Evolutionary conservation across 805 yeast genomes (phyloP), one percentile per base, ranked within the genome.

Genomic region (Cyberlindnera galapagoensis): DNA sequence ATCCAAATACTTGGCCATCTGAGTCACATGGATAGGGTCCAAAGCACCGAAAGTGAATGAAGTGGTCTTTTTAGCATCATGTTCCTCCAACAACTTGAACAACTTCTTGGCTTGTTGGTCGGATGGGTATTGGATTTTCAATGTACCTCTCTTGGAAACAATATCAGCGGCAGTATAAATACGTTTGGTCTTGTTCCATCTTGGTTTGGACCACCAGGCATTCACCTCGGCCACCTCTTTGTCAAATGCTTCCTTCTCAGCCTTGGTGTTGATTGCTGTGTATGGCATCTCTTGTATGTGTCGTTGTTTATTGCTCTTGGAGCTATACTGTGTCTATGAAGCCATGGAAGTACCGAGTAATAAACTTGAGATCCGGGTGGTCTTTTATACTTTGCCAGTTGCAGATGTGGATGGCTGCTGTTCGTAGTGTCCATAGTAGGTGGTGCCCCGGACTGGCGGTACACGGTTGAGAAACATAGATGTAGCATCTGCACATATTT

Each of bases 1-100:
- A 62, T 88, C 97, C 52, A 90, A 70, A 63, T 85, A 86, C 62
- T 84, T 85, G 49, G 95, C 94, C 97, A 90, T 90, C 65, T 90
- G 97, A 39, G 96, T 69, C 44, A 87, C 86, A 57, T 90, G 97
- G 46, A 90, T 81, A 18, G 97, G 96, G 60, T 90, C 97, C 51
- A 90, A 69, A 16, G 97, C 97, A 58, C 97, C 97, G 56, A 86
- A 88, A 21, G 97, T 87, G 69, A 77, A 79, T 15, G 95, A 80
- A 22, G 76, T 81, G 28, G 94, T 75, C 56, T 76, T 77, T 45
- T 80, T 65, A 39, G 60, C 59, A 58, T 74, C 85, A 56, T 86
- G 97, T 56, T 83, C 77, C 42, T 65, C 63, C 39, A 90, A 69
- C 26, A 84, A 60, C 40, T 64, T 61, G 67, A 57, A 90, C 47